A percentile compares a stretch with the other conserved stretches of the same genome.
These are phyloP conservation scores for Punctularia strigosozonata DNA, from an alignment of 768 basidiomycete species.

Conservation along the genomic window DNA sequence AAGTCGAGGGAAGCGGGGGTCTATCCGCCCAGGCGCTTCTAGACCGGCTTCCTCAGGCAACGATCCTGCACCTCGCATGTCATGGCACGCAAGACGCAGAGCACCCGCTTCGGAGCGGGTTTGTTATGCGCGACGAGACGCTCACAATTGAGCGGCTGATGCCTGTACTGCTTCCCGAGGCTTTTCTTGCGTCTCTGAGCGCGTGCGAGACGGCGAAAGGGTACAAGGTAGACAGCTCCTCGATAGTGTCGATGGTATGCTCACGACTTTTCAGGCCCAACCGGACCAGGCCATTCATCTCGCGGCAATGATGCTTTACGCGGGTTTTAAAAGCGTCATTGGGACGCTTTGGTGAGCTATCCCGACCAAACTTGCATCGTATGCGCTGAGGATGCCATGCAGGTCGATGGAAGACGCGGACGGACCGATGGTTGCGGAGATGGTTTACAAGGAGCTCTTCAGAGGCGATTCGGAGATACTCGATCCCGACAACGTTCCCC, in stretches of 20 bases:
- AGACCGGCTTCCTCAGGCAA: background rate
- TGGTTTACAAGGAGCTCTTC: too few species aligned
- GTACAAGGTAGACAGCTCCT: too few species aligned
- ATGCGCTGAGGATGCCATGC: too few species aligned
- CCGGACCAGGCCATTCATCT: background rate
- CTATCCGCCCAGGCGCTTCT: background rate
- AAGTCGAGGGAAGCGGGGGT: background rate
- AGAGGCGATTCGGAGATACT: too few species aligned
- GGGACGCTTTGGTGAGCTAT: background rate
- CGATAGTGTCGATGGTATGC: too few species aligned
- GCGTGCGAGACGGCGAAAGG: background rate
- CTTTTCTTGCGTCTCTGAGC: background rate
- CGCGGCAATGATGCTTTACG: background rate
- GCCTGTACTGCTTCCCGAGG: background rate
- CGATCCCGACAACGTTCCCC: too few species aligned
- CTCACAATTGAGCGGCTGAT: background rate
- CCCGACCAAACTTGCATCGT: too few species aligned
- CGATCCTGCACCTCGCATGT: background rate
- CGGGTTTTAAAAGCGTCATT: background rate
- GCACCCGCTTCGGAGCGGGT: background rate
- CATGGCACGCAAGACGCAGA: background rate
- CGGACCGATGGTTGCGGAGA: too few species aligned
- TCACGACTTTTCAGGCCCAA: background rate
- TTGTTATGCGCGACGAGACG: background rate
- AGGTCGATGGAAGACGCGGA: background rate